A percentile compares a stretch with the other conserved stretches of the same genome.
phyloP scores from a whole-genome alignment of 768 basidiomycete species.

The Hypsizygus marmoreus region DNA sequence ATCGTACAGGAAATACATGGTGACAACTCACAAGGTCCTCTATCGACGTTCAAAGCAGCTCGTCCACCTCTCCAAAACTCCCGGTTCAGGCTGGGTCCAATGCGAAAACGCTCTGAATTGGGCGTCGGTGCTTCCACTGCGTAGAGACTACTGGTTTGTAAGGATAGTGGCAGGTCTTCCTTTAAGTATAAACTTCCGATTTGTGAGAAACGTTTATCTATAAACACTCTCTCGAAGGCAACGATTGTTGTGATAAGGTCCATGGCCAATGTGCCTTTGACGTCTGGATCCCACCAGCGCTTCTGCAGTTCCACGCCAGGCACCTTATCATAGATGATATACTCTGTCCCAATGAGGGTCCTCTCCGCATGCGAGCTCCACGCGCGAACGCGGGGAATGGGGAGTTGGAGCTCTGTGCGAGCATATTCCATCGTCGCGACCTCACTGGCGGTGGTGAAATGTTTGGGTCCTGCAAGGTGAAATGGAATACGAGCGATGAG shows the following conservation, averaged over 20 bases:
- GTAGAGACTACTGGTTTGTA: background rate
- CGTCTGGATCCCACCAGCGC: conserved; percentile 18
- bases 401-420: conserved; percentile 25
- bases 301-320: conserved; percentile 21
- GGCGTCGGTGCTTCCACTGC: conserved; percentile 5
- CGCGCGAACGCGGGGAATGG: conserved; percentile 28
- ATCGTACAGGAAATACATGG: conserved; percentile 4
- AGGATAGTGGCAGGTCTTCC: conserved; percentile 24
- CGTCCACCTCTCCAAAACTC: conserved; percentile 31
- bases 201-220: conserved; percentile 24
- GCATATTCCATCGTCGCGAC: conserved; percentile 37
- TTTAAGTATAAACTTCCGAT: conserved; percentile 39
- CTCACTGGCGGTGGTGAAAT: conserved; percentile 34
- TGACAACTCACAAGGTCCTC: conserved; percentile 33
- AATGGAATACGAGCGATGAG: conserved; percentile 21
- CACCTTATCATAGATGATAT: conserved; percentile 35
- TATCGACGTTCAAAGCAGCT: conserved; percentile 22
- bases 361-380: conserved; percentile 25
- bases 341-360: conserved; percentile 32
- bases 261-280: conserved; percentile 1
- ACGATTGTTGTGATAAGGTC: conserved; percentile 20
- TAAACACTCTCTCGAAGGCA: conserved; percentile 22
- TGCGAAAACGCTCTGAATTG: conserved; percentile 23
- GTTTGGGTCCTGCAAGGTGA: conserved; percentile 26
- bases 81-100: conserved; percentile 29